These are phyloP conservation scores for Marasmius tenuissimus DNA, from an alignment of 1,284 basidiomycete species.

Conservation along the genomic window DNA sequence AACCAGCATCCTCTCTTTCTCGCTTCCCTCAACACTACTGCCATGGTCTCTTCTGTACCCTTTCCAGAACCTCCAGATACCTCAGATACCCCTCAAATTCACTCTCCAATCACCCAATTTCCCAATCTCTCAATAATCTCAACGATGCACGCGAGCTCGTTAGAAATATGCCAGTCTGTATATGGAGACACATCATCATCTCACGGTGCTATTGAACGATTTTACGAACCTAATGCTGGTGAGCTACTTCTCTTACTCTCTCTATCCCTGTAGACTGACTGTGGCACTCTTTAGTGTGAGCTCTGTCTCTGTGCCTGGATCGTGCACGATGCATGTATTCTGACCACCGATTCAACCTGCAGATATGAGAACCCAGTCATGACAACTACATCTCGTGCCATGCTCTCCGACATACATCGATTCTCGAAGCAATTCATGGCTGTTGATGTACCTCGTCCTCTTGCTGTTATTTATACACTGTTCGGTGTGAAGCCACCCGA, in stretches of 20 bases:
- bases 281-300: constrained; percentile 27
- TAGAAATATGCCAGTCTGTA: constrained; percentile 67
- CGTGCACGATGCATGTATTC: not conserved
- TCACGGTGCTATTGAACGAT: constrained; percentile 52
- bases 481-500: constrained; percentile 46
- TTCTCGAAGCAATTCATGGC: constrained; percentile 56
- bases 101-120: not conserved
- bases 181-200: constrained; percentile 52
- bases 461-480: constrained; percentile 55
- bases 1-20: no score
- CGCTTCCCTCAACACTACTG: no score
- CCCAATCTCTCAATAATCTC: constrained; percentile 40
- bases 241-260: constrained; percentile 13
- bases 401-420: constrained; percentile 67
- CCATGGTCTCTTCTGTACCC: not conserved
- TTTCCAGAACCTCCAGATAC: not conserved
- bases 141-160: constrained; percentile 49
- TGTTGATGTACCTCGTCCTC: constrained; percentile 64
- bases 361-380: constrained; percentile 76
- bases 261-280: not conserved
- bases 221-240: constrained; percentile 71
- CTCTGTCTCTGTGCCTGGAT: constrained; percentile 1
- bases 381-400: constrained; percentile 67
- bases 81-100: not conserved
- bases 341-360: constrained; percentile 4